phyloP scores from a whole-genome alignment of 139 green algal species.

The Eudorina sp. region DNA sequence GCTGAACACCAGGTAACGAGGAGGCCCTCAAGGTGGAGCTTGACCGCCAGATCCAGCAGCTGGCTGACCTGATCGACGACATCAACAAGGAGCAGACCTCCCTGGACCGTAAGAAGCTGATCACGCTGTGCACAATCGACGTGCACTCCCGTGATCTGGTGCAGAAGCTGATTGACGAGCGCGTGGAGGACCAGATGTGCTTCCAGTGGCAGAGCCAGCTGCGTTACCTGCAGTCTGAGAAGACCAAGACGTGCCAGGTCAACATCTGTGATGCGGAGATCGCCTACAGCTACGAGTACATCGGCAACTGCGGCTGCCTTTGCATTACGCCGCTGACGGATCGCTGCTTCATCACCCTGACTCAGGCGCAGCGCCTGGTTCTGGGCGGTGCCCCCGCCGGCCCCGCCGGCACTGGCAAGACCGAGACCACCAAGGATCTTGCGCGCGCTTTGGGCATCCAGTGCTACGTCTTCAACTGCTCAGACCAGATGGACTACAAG shows the following conservation, averaged over 20 bases:
- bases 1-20: constrained; percentile 90
- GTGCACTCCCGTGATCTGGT: constrained; percentile 87
- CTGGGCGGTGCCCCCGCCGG: constrained; percentile 86
- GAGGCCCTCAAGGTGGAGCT: constrained; percentile 88
- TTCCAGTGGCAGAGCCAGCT: constrained; percentile 89
- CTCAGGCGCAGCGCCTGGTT: constrained; percentile 63
- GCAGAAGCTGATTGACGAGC: constrained; percentile 64
- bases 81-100: constrained; percentile 77
- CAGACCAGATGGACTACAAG: constrained; percentile 81
- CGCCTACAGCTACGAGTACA: constrained; percentile 90
- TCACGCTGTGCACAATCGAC: constrained; percentile 92
- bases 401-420: constrained; percentile 85
- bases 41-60: constrained; percentile 82
- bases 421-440: constrained; percentile 90
- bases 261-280: constrained; percentile 86
- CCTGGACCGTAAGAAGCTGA: constrained; percentile 76
- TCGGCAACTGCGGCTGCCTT: constrained; percentile 83
- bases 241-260: constrained; percentile 76
- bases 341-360: constrained; percentile 90
- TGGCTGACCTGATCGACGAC: constrained; percentile 87
- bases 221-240: constrained; percentile 81
- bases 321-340: constrained; percentile 89
- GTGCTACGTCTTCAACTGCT: constrained; percentile 92
- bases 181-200: constrained; percentile 67
- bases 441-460: constrained; percentile 87